Evolutionary conservation across 2,329 filamentous ascomycete species (phyloP).

Genomic region (Aureobasidium sp.): DNA sequence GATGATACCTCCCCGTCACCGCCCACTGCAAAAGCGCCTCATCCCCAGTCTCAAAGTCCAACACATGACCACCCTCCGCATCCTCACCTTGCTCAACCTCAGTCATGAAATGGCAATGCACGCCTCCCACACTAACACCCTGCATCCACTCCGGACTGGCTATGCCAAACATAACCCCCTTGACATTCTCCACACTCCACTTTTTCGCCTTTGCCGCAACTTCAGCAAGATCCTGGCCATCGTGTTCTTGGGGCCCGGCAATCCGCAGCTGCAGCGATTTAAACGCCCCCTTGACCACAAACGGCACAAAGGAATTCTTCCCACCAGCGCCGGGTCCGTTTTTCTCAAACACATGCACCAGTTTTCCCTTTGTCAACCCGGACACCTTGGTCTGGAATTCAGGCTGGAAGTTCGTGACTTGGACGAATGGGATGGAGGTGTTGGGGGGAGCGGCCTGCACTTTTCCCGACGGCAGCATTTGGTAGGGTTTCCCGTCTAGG

Average conservation of each 20-base stretch:
- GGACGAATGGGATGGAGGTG: conserved; percentile 31
- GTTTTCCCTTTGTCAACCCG: conserved; percentile 16
- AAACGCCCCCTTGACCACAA: conserved; percentile 30
- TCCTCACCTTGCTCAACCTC: conserved; percentile 27
- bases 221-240: conserved; percentile 8
- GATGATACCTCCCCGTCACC: conserved; percentile 34
- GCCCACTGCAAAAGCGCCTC: conserved; percentile 29
- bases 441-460: conserved; percentile 26
- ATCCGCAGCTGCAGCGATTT: conserved; percentile 21
- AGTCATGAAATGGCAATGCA: conserved; percentile 31
- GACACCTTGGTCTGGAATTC: conserved; percentile 23
- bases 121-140: conserved; percentile 30
- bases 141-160: conserved; percentile 33
- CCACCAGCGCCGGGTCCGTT: conserved; percentile 12
- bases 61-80: conserved; percentile 28
- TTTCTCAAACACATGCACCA: conserved; percentile 14
- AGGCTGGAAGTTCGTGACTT: conserved; percentile 34
- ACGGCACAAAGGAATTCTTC: conserved; percentile 34
- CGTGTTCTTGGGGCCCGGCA: conserved; percentile 6
- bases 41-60: conserved; percentile 30
- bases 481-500: conserved; percentile 28
- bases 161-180: conserved; percentile 34
- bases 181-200: conserved; percentile 24
- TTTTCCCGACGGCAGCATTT: conserved; percentile 25
- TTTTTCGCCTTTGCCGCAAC: conserved; percentile 21